Evolutionary conservation across 371 early-diverging fungal species (phyloP).

Genomic region (Paraphysoderma sedebokerense): DNA sequence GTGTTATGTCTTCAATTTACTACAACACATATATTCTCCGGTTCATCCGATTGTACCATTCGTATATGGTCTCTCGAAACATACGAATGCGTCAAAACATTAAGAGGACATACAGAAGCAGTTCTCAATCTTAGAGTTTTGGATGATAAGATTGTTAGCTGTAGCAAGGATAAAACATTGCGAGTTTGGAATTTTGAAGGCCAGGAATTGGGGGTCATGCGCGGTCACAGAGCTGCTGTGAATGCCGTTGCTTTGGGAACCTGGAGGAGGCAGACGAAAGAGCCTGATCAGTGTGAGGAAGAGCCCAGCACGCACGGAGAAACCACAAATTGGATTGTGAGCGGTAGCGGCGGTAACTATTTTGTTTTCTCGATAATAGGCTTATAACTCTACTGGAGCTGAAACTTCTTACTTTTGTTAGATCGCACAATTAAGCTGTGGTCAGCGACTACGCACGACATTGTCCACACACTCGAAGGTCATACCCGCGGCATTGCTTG

Average conservation of each 20-base stretch:
- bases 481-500: conserved; percentile 74
- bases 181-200: conserved; percentile 4
- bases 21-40: conserved; percentile 3
- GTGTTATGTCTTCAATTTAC: conserved; percentile 11
- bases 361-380: background rate
- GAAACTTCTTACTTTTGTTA: background rate
- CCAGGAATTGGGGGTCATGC: conserved; percentile 33
- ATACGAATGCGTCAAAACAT: conserved; percentile 12
- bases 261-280: too few species aligned
- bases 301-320: too few species aligned
- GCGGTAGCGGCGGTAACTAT: background rate
- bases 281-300: background rate
- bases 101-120: conserved; percentile 54
- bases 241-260: too few species aligned
- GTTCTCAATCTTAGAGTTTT: conserved; percentile 60
- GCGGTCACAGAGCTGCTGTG: conserved; percentile 71
- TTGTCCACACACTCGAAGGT: conserved; percentile 41
- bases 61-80: conserved; percentile 12
- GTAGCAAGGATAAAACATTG: background rate
- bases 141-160: conserved; percentile 4
- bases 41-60: conserved; percentile 10
- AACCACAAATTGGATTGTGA: too few species aligned
- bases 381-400: conserved; percentile 26
- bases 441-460: conserved; percentile 30
- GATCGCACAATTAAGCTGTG: conserved; percentile 77